Evolutionary conservation across 1,284 basidiomycete species (phyloP).

Genomic region (Mycosarcoma maydis): DNA sequence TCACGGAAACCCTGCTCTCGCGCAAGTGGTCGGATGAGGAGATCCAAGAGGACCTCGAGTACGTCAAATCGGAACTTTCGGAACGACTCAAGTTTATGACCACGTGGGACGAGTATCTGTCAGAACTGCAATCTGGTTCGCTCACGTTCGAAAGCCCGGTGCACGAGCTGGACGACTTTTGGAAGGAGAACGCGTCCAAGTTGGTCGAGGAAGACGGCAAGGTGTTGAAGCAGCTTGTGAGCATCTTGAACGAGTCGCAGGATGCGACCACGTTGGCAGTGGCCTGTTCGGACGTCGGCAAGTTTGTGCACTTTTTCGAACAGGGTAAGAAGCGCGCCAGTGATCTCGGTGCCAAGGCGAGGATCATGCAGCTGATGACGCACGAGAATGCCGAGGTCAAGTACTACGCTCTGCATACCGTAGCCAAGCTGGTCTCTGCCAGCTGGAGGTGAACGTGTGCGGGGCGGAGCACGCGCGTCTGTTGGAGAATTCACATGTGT

Average conservation of each 20-base stretch:
- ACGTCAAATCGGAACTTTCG: slow-evolving; percentile 82
- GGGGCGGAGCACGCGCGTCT: no score
- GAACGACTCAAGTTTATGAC: slow-evolving; percentile 86
- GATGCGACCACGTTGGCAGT: slow-evolving; percentile 58
- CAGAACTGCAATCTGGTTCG: slow-evolving; percentile 88
- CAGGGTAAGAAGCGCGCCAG: slow-evolving; percentile 72
- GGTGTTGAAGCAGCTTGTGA: slow-evolving; percentile 87
- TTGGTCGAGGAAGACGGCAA: slow-evolving; percentile 91
- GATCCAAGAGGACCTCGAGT: slow-evolving; percentile 88
- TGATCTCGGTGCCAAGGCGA: slow-evolving; percentile 85
- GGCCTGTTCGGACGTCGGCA: slow-evolving; percentile 61
- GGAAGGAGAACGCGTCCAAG: slow-evolving; percentile 90
- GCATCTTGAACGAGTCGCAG: slow-evolving; percentile 59
- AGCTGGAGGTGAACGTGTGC: slow-evolving; percentile 57
- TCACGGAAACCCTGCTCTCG: slow-evolving; percentile 81
- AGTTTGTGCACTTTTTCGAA: slow-evolving; percentile 61
- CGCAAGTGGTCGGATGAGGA: slow-evolving; percentile 92
- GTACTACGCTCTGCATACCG: slow-evolving; percentile 78
- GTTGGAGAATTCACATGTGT: no score
- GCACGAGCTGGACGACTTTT: slow-evolving; percentile 95
- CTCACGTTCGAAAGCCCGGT: slow-evolving; percentile 89
- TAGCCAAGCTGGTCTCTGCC: slow-evolving; percentile 56
- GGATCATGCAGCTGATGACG: slow-evolving; percentile 93
- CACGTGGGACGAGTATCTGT: slow-evolving; percentile 94
- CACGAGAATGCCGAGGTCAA: slow-evolving; percentile 87